A percentile compares a stretch with the other conserved stretches of the same genome.
Conservation (phyloP, 2,329 filamentous ascomycete species). For the Aphanocladium album region DNA sequence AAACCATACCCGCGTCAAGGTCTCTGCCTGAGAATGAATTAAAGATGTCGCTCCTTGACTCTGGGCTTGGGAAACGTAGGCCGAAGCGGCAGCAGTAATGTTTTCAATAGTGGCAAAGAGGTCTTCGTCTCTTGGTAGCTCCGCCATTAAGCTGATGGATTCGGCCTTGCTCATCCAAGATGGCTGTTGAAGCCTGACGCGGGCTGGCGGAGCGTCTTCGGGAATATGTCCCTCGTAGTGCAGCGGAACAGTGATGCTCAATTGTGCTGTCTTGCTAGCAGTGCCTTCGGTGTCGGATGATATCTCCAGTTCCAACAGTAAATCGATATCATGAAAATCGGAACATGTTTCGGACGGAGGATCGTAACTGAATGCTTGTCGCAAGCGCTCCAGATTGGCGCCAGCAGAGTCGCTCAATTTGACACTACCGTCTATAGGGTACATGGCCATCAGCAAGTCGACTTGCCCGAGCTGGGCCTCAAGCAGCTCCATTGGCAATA, state of each 20-base stretch:
- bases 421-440: constrained; percentile 33
- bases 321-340: background rate
- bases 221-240: background rate
- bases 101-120: constrained; percentile 41
- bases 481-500: constrained; percentile 38
- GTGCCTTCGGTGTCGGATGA: constrained; percentile 15
- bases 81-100: constrained; percentile 32
- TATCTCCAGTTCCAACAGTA: background rate
- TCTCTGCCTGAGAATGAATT: constrained; percentile 5
- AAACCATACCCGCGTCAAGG: constrained; percentile 53
- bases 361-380: background rate
- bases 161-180: constrained; percentile 49
- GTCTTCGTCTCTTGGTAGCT: constrained; percentile 38
- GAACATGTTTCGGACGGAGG: background rate
- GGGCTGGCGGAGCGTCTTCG: constrained; percentile 35
- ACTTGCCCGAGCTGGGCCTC: constrained; percentile 44
- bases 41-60: background rate
- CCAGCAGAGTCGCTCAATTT: constrained; percentile 21
- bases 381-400: constrained; percentile 17
- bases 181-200: constrained; percentile 43
- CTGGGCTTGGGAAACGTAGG: constrained; percentile 22
- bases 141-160: constrained; percentile 30
- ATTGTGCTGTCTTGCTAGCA: constrained; percentile 19
- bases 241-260: constrained; percentile 33
- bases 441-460: constrained; percentile 51